phyloP scores from a whole-genome alignment of 768 basidiomycete genomes.

The Suillus variegatus region DNA sequence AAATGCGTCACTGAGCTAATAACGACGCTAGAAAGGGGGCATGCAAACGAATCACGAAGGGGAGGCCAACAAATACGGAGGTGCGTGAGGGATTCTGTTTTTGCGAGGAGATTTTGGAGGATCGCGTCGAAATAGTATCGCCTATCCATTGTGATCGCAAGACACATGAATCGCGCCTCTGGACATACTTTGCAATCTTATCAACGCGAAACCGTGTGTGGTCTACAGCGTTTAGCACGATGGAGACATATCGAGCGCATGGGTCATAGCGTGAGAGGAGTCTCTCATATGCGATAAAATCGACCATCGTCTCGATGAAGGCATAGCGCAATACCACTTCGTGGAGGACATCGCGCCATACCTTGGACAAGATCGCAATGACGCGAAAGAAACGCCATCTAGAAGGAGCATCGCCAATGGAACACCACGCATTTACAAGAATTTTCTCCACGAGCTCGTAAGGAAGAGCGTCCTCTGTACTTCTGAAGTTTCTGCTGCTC shows the following conservation, averaged over 20 bases:
- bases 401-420: neutral
- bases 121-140: constrained; percentile 5
- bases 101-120: constrained; percentile 5
- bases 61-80: constrained; percentile 10
- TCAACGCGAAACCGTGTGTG: neutral
- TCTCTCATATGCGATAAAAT: neutral
- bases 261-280: constrained; percentile 5
- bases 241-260: neutral
- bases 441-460: constrained; percentile 8
- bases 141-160: constrained; percentile 3
- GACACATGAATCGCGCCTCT: constrained; percentile 1
- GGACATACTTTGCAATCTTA: constrained; percentile 5
- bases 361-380: constrained; percentile 4
- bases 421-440: constrained; percentile 4
- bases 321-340: constrained; percentile 8
- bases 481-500: neutral
- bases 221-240: constrained; percentile 1
- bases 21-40: neutral
- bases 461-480: constrained; percentile 3
- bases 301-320: constrained; percentile 2
- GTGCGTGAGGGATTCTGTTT: constrained; percentile 4
- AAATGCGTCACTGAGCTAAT: constrained; percentile 7
- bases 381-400: constrained; percentile 8
- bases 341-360: constrained; percentile 9
- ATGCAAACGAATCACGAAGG: constrained; percentile 6